Conservation (phyloP, 768 basidiomycete species). For the Nidularia sp. region DNA sequence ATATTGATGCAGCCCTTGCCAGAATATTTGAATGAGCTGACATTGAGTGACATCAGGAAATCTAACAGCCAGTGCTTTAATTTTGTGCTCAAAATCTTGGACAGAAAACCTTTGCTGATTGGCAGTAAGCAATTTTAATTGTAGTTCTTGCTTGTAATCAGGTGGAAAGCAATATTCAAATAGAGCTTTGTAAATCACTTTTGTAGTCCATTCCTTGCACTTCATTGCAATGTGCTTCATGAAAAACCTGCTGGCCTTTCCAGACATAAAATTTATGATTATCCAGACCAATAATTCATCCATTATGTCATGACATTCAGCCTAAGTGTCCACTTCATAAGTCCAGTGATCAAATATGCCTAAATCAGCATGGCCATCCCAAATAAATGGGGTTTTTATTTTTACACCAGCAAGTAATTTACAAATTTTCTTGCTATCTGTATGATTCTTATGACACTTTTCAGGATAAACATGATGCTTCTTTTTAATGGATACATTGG, state of each 20-base stretch:
- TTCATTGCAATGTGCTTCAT: slow-evolving; percentile 1
- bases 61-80: not conserved
- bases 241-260: slow-evolving; percentile 7
- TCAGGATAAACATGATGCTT: not conserved
- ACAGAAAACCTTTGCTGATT: not conserved
- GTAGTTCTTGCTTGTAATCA: slow-evolving; percentile 1
- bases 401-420: not conserved
- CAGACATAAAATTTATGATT: slow-evolving; percentile 2
- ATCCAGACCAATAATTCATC: not conserved
- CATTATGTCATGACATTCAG: not conserved
- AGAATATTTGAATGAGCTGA: not conserved
- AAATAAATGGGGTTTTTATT: not conserved
- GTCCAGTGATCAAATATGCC: not conserved
- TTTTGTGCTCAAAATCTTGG: not conserved
- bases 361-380: not conserved
- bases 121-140: not conserved
- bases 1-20: not conserved
- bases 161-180: slow-evolving; percentile 10
- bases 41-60: not conserved
- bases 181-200: slow-evolving; percentile 1
- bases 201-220: not conserved
- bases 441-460: not conserved
- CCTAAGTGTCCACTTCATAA: not conserved
- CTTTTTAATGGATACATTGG: not conserved
- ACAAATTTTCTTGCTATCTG: not conserved